These are phyloP conservation scores for Imleria badia DNA, from an alignment of 768 basidiomycete species.

Conservation along the genomic window DNA sequence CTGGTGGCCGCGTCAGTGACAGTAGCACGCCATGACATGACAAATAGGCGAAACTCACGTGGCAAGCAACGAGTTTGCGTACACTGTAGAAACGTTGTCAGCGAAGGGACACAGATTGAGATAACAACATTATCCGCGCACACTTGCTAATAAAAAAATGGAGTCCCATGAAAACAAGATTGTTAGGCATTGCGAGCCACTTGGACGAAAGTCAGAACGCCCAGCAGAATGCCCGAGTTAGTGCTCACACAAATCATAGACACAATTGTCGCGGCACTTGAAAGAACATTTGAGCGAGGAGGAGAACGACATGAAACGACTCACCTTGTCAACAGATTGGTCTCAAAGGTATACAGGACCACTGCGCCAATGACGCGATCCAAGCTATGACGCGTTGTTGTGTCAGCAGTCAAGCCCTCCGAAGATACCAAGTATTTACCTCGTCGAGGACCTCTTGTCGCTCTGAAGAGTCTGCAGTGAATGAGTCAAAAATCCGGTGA, in stretches of 20 bases:
- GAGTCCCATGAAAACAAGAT: conserved; percentile 52
- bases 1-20: conserved; percentile 23
- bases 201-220: conserved; percentile 1
- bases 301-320: neutral
- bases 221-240: neutral
- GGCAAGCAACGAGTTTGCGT: conserved; percentile 51
- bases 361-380: conserved; percentile 47
- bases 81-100: conserved; percentile 34
- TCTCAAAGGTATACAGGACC: conserved; percentile 54
- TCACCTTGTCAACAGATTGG: conserved; percentile 49
- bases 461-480: conserved; percentile 40
- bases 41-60: conserved; percentile 27
- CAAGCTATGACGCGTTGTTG: conserved; percentile 31
- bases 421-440: conserved; percentile 20
- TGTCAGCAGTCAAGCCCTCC: no score
- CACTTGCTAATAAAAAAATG: conserved; percentile 55
- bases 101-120: neutral
- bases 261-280: conserved; percentile 40
- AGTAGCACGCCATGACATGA: neutral
- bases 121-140: conserved; percentile 19
- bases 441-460: conserved; percentile 40
- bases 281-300: neutral
- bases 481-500: conserved; percentile 45
- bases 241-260: conserved; percentile 44
- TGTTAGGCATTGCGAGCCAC: conserved; percentile 49